phyloP scores from a whole-genome alignment of 108 stramenopile genomes.

The Cylindrotheca closterium region DNA sequence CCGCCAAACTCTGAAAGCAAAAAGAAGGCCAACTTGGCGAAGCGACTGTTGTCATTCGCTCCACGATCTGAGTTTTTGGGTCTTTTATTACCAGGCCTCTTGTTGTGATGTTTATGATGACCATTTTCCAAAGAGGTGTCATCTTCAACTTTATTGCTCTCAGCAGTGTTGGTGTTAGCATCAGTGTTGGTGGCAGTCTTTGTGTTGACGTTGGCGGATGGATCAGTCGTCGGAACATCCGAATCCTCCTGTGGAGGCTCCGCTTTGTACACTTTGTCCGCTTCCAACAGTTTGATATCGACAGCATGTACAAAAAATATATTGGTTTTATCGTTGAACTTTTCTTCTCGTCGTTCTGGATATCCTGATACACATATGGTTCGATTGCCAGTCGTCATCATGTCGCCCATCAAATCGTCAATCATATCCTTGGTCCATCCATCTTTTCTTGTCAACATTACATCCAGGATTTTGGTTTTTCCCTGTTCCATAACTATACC shows the following conservation, averaged over 20 bases:
- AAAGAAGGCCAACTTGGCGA: slow-evolving; percentile 2
- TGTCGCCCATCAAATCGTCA: not conserved
- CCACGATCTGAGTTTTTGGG: slow-evolving; percentile 9
- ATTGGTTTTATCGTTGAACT: not conserved
- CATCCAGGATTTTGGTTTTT: not conserved
- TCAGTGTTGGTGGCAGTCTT: not conserved
- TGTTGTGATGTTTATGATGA: not conserved
- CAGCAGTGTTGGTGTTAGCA: no score
- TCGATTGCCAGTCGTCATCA: not conserved
- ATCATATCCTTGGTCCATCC: not conserved
- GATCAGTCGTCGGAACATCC: not conserved
- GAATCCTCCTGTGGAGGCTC: no score
- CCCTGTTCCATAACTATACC: not conserved
- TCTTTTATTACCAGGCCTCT: not conserved
- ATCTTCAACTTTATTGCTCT: no score
- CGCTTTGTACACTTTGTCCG: not conserved
- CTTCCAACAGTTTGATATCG: not conserved
- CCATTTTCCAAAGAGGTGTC: not conserved
- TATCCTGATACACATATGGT: not conserved
- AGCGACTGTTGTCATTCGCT: slow-evolving; percentile 9
- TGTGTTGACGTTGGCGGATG: not conserved
- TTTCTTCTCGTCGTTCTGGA: not conserved
- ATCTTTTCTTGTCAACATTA: not conserved
- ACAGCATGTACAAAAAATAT: not conserved
- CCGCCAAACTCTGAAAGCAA: slow-evolving; percentile 3